A percentile compares a stretch with the other conserved stretches of the same genome.
These are phyloP conservation scores for Pythium rishiriense DNA, from an alignment of 352 stramenopile species.

Conservation along the genomic window DNA sequence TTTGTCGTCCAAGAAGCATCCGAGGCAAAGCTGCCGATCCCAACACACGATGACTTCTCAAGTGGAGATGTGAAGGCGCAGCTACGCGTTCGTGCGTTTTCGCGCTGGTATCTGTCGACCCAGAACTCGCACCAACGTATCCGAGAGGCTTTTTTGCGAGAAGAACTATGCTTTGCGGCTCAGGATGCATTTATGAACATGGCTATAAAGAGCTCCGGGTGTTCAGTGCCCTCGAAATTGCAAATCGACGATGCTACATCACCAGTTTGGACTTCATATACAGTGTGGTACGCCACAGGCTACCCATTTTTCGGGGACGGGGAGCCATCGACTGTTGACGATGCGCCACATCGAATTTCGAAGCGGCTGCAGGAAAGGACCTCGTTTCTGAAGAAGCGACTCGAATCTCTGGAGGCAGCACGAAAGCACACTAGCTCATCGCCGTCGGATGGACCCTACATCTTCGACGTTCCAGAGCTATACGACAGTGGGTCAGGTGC, in stretches of 20 bases:
- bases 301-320: not conserved
- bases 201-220: conserved; percentile 36
- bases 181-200: conserved; percentile 39
- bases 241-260: conserved; percentile 31
- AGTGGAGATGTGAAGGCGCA: conserved; percentile 46
- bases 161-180: conserved; percentile 63
- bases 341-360: not conserved
- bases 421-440: not conserved
- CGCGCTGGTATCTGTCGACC: conserved; percentile 53
- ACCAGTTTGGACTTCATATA: conserved; percentile 46
- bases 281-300: conserved; percentile 52
- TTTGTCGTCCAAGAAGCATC: conserved; percentile 40
- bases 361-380: conserved; percentile 14
- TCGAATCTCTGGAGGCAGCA: conserved; percentile 3
- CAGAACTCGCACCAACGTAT: conserved; percentile 44
- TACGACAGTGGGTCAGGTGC: not conserved
- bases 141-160: conserved; percentile 52
- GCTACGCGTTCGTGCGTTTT: conserved; percentile 48
- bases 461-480: conserved; percentile 42
- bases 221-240: conserved; percentile 27
- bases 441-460: conserved; percentile 24
- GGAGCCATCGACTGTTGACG: not conserved
- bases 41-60: conserved; percentile 46
- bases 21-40: conserved; percentile 41
- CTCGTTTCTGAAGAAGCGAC: conserved; percentile 19